Evolutionary conservation across 1,284 basidiomycete species (phyloP).

Genomic region (Papiliotrema fonsecae): DNA sequence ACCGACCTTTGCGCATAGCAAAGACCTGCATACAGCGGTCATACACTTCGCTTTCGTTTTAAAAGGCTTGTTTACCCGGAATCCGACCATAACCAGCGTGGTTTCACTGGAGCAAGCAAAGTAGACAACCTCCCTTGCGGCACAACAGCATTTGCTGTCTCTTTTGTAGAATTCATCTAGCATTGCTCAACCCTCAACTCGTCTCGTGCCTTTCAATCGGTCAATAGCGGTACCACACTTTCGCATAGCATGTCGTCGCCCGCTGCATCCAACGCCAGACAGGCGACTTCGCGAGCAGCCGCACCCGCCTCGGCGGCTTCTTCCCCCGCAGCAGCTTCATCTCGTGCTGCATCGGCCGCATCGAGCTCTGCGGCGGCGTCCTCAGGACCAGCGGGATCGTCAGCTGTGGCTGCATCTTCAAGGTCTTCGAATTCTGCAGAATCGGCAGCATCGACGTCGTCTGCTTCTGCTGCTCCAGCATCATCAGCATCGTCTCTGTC

Average conservation of each 20-base stretch:
- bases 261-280: not conserved
- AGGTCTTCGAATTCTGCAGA: conserved; percentile 18
- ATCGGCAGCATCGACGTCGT: conserved; percentile 7
- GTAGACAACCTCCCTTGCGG: no score
- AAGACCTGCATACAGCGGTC: no score
- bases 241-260: not conserved
- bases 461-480: not conserved
- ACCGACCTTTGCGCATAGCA: no score
- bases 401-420: conserved; percentile 8
- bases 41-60: no score
- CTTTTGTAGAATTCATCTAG: no score
- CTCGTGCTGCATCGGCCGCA: not conserved
- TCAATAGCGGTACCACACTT: not conserved
- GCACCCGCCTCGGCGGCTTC: not conserved
- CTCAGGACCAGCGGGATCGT: conserved; percentile 7
- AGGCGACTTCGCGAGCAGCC: not conserved
- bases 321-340: not conserved
- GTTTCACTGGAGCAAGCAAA: no score
- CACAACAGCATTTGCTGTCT: no score
- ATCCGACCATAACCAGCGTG: no score
- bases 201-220: not conserved
- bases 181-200: not conserved
- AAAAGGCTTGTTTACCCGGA: no score
- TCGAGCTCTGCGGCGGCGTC: conserved; percentile 1
- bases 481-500: not conserved